A percentile compares a stretch with the other conserved stretches of the same genome.
These are phyloP conservation scores for Alternaria novae-zelandiae DNA, from an alignment of 2,329 filamentous ascomycete genomes.

Conservation along the genomic window DNA sequence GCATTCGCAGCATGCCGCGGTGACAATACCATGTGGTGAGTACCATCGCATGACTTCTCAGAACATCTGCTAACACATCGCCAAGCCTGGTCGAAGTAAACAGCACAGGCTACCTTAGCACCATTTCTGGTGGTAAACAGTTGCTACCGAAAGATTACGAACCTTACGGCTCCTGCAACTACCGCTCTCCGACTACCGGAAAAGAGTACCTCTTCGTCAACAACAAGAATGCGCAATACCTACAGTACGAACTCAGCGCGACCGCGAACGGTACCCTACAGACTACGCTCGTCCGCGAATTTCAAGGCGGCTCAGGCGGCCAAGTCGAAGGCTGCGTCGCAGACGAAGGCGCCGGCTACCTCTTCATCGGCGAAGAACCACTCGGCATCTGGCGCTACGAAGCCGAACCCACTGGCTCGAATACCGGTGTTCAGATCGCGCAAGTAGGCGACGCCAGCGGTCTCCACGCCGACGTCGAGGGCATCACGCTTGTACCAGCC, in stretches of 20 bases:
- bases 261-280: slow-evolving; percentile 51
- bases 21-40: slow-evolving; percentile 61
- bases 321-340: slow-evolving; percentile 63
- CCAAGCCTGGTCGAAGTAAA: slow-evolving; percentile 59
- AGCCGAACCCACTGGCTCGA: slow-evolving; percentile 56
- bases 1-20: slow-evolving; percentile 59
- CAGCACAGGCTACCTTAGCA: slow-evolving; percentile 52
- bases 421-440: slow-evolving; percentile 45
- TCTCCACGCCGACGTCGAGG: slow-evolving; percentile 62
- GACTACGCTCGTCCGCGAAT: slow-evolving; percentile 59
- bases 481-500: slow-evolving; percentile 59
- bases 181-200: slow-evolving; percentile 55
- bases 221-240: slow-evolving; percentile 60
- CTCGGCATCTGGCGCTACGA: slow-evolving; percentile 61
- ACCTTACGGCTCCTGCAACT: slow-evolving; percentile 61
- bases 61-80: neutral
- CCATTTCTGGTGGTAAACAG: slow-evolving; percentile 57
- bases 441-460: slow-evolving; percentile 55
- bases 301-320: slow-evolving; percentile 58
- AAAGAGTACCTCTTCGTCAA: slow-evolving; percentile 64
- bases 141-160: slow-evolving; percentile 54
- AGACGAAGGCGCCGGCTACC: slow-evolving; percentile 59
- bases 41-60: neutral
- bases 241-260: slow-evolving; percentile 58
- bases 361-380: slow-evolving; percentile 61